phyloP scores from a whole-genome alignment of 257 asterid species.

The Rehmannia glutinosa region DNA sequence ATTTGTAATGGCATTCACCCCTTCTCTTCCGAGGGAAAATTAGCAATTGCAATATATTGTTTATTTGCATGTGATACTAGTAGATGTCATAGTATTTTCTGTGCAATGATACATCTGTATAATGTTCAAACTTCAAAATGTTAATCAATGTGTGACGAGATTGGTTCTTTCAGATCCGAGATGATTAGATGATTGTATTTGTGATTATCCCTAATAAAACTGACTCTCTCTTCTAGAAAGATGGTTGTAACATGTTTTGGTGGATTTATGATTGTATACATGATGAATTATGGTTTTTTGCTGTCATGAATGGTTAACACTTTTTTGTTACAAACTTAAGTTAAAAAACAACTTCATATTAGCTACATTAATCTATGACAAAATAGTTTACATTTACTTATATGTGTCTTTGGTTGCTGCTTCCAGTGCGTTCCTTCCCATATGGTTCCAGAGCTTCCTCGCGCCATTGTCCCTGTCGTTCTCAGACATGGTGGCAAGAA shows the following conservation, averaged over 20 bases:
- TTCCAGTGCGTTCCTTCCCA: slow-evolving; percentile 16
- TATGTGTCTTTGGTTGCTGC: background rate
- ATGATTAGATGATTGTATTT: background rate
- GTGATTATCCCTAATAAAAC: too few species aligned
- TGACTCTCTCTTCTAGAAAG: background rate
- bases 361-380: background rate
- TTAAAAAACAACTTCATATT: background rate
- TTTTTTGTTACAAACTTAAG: background rate
- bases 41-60: too few species aligned
- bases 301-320: too few species aligned
- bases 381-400: background rate
- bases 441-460: slow-evolving; percentile 18
- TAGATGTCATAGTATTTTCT: background rate
- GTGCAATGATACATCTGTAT: background rate
- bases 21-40: too few species aligned
- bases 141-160: background rate
- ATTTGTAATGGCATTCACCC: background rate
- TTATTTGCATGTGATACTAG: background rate
- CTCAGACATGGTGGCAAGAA: slow-evolving; percentile 25
- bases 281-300: background rate
- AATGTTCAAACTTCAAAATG: background rate
- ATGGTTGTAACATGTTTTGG: background rate
- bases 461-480: slow-evolving; percentile 15
- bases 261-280: background rate
- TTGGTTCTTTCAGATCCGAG: background rate